These are phyloP conservation scores for Wickerhamiella bombiphila DNA, from an alignment of 805 yeast species.

Conservation along the genomic window DNA sequence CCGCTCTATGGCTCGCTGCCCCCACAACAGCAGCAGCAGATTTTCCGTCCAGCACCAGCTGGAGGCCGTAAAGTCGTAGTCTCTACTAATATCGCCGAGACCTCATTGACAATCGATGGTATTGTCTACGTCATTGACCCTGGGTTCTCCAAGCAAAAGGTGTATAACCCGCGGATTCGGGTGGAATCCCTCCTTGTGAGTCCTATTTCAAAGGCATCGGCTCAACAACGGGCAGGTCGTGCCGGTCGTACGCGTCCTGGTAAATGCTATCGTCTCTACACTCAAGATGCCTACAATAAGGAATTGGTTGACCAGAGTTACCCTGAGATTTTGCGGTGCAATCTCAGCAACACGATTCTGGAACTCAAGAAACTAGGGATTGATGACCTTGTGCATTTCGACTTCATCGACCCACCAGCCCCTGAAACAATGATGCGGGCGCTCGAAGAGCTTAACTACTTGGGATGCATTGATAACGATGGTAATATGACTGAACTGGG, in stretches of 20 bases:
- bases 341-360: conserved; percentile 78
- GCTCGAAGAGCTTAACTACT: conserved; percentile 80
- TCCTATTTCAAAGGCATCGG: conserved; percentile 92
- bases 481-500: conserved; percentile 86
- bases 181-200: conserved; percentile 89
- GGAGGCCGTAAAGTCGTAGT: conserved; percentile 93
- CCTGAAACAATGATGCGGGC: conserved; percentile 99
- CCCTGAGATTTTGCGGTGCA: conserved; percentile 87
- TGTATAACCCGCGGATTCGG: conserved; percentile 88
- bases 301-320: conserved; percentile 90
- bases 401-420: conserved; percentile 98
- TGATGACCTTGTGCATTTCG: conserved; percentile 93
- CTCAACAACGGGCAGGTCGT: conserved; percentile 98
- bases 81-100: conserved; percentile 93
- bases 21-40: conserved; percentile 86
- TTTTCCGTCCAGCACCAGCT: conserved; percentile 79
- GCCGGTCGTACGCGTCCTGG: conserved; percentile 99
- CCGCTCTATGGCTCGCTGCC: conserved; percentile 95
- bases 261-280: conserved; percentile 88
- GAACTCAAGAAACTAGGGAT: conserved; percentile 89
- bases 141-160: conserved; percentile 92
- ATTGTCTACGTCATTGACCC: conserved; percentile 96
- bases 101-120: conserved; percentile 94
- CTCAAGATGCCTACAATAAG: conserved; percentile 90
- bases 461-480: conserved; percentile 80